Percentiles rank a stretch among this genome's conserved stretches.
Evolutionary conservation across 73 alveolate genomes (phyloP).

Genomic region (Stentor roeselii): DNA sequence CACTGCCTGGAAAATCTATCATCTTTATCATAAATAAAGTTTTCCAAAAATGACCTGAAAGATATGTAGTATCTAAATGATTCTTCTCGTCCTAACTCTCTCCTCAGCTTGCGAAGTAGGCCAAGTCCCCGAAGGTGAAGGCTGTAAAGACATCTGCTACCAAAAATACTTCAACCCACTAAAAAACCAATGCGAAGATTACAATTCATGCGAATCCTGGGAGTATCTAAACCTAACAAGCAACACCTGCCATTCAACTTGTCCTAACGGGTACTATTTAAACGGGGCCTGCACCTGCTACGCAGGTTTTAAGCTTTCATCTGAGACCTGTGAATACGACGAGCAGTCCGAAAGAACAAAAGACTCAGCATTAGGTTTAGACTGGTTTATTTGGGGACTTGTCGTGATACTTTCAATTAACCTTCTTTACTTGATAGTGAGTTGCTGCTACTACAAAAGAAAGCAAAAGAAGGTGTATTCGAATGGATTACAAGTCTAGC

Average conservation of each 20-base stretch:
- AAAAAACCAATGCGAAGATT: neutral
- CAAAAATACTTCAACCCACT: neutral
- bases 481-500: too few species aligned
- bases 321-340: neutral
- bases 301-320: neutral
- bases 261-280: neutral
- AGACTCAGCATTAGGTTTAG: neutral
- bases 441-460: neutral
- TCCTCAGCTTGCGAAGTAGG: neutral
- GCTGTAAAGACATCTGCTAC: neutral
- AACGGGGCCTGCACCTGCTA: neutral
- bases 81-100: too few species aligned
- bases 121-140: neutral
- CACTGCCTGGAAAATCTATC: too few species aligned
- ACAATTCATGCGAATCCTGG: neutral
- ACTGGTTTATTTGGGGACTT: neutral
- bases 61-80: too few species aligned
- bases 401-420: too few species aligned
- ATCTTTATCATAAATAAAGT: too few species aligned
- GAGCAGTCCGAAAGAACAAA: too few species aligned
- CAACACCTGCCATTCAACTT: neutral
- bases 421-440: too few species aligned
- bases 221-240: neutral
- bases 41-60: too few species aligned
- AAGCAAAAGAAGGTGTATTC: neutral